phyloP scores from a whole-genome alignment of 2,329 filamentous ascomycete species.

The Pseudogymnoascus sp. region DNA sequence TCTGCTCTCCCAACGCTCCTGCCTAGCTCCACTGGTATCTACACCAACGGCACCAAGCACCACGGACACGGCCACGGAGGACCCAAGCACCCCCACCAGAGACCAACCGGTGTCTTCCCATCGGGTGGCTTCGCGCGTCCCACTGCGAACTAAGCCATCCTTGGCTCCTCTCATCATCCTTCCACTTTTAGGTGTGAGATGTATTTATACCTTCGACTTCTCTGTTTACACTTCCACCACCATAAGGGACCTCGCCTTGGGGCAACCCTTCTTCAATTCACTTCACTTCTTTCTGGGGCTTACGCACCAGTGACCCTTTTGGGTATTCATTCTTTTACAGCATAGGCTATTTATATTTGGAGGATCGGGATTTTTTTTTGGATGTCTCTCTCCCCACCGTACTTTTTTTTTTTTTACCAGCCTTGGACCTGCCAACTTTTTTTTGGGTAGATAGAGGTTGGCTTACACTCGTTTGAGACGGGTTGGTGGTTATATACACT shows the following conservation, averaged over 20 bases:
- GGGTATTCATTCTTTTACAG: slow-evolving; percentile 8
- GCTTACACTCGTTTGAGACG: slow-evolving; percentile 8
- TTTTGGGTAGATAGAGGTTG: neutral
- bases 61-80: neutral
- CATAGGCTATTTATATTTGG: slow-evolving; percentile 6
- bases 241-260: neutral
- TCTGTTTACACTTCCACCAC: neutral
- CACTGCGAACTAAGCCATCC: neutral
- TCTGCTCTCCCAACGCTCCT: neutral
- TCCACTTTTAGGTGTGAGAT: slow-evolving; percentile 5
- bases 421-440: neutral
- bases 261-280: neutral
- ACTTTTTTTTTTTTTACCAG: slow-evolving; percentile 5
- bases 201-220: slow-evolving; percentile 9
- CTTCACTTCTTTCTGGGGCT: neutral
- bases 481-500: slow-evolving; percentile 4
- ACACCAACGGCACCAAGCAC: neutral
- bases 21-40: slow-evolving; percentile 1
- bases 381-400: neutral
- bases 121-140: neutral
- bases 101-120: neutral
- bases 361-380: neutral
- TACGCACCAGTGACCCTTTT: slow-evolving; percentile 4
- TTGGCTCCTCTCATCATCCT: neutral
- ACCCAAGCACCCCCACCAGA: neutral